Base-by-base conservation (phyloP, 2,329 filamentous ascomycete species). In the Aureobasidium sp. region DNA sequence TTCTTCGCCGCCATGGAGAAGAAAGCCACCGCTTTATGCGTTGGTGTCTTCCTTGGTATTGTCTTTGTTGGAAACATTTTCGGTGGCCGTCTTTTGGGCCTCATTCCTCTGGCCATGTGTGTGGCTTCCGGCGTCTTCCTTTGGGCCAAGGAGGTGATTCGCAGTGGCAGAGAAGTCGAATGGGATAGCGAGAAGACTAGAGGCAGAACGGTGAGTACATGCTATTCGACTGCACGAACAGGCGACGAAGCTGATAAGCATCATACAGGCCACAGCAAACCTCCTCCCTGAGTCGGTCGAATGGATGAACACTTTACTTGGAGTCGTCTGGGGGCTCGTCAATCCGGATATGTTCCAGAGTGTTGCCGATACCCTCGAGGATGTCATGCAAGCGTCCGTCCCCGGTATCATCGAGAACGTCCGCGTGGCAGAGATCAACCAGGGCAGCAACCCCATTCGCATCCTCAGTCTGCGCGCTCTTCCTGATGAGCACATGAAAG, bases 311-410 rank as follows among this genome's bases (percentile, higher is more conserved):
- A 92, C 90, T 0, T 84, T 94, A 56, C 75, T 97, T 4, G 84
- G 84, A 1, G 84, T 96, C 46, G 82, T 94, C 47, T 99, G 94
- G 94, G 89, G 90, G 0, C 79, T 97, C 4, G 87, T 97, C 66
- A 95, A 97, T 70, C 93, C 94, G 0, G 93, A 97, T 47, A 95
- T 97, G 89, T 94, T 99, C 73, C 80, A 85, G n/a, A 84, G 85
- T 6, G 84, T 97, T 9, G 92, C 92, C n/a, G 94, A 97, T 71
- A 97, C 90, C 13, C 83, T 94, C 6, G 90, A 94, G 75, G 93
- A 97, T 72, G 89, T 97, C 67, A 97, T 97, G 93, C 92, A 95
- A 73, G 93, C 92, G 24, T 96, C 91, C 0, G 89, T 97, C 0
- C 94, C 94, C 0, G 86, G 88, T 1, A 79, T 97, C 43, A 92